Conservation (phyloP, 2,329 filamentous ascomycete genomes). For the Metarhizium album region DNA sequence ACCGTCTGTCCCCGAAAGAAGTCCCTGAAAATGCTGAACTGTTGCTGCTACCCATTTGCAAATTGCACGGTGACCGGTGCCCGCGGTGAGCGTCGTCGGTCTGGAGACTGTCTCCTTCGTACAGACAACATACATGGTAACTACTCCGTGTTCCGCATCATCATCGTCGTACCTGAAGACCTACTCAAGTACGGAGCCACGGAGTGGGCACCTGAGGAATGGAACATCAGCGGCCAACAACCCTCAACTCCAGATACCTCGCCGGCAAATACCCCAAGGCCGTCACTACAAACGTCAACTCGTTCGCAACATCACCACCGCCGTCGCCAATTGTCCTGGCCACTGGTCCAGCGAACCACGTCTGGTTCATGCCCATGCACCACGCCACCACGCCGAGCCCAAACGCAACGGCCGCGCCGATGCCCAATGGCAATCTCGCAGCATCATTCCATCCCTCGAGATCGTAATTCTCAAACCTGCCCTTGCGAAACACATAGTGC, state of each 20-base stretch:
- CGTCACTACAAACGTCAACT: slow-evolving; percentile 31
- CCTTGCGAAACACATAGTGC: slow-evolving; percentile 29
- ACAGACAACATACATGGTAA: too few relatives aligned
- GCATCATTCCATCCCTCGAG: slow-evolving; percentile 34
- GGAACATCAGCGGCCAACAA: slow-evolving; percentile 10
- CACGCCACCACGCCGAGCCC: slow-evolving; percentile 32
- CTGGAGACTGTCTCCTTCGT: too few relatives aligned
- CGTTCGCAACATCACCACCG: slow-evolving; percentile 44
- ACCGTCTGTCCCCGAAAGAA: too few relatives aligned
- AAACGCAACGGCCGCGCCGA: slow-evolving; percentile 32
- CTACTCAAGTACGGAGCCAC: too few relatives aligned
- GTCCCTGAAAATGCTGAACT: too few relatives aligned
- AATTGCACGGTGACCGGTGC: too few relatives aligned
- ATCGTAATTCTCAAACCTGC: slow-evolving; percentile 30
- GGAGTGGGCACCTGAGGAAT: too few relatives aligned
- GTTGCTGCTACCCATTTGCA: too few relatives aligned
- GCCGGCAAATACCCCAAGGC: slow-evolving; percentile 28
- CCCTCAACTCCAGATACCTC: slow-evolving; percentile 29
- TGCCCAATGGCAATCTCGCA: slow-evolving; percentile 27
- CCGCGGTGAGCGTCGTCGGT: too few relatives aligned
- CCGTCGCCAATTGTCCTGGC: slow-evolving; percentile 43
- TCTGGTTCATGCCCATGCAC: slow-evolving; percentile 43
- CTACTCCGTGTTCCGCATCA: too few relatives aligned
- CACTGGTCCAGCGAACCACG: slow-evolving; percentile 46
- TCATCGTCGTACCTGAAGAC: too few relatives aligned